Conservation (phyloP, 306 rosid species). For the Morella rubra region DNA sequence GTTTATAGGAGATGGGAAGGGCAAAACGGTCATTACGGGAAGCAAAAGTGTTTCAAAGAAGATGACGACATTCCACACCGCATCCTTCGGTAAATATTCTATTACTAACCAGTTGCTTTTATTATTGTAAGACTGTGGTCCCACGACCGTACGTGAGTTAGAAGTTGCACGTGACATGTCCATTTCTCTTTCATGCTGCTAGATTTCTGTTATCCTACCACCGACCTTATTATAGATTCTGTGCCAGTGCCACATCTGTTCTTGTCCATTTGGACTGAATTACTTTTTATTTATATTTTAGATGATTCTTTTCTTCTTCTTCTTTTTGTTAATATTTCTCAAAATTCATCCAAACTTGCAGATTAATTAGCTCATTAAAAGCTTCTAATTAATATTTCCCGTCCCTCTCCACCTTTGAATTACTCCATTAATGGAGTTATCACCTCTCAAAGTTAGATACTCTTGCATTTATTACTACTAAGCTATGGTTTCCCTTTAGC, state of each 20-base stretch:
- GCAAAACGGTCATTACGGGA: conserved; percentile 66
- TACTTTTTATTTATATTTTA: not conserved
- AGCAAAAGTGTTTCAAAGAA: conserved; percentile 34
- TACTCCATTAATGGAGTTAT: not conserved
- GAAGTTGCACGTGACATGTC: conserved; percentile 38
- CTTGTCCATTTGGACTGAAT: not conserved
- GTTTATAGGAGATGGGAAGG: conserved; percentile 92
- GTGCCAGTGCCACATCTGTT: not conserved
- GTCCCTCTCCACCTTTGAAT: too few species aligned
- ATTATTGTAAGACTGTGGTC: not conserved
- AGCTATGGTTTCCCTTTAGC: too few species aligned
- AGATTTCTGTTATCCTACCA: not conserved
- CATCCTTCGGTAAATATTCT: conserved; percentile 68
- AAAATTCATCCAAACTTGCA: too few species aligned
- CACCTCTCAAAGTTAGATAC: too few species aligned
- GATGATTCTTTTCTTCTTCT: not conserved
- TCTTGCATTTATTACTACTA: too few species aligned
- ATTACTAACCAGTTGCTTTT: not conserved
- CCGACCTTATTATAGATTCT: not conserved
- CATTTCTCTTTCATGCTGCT: not conserved
- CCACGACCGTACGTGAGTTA: conserved; percentile 22
- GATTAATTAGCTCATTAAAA: too few species aligned
- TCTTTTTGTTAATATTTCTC: too few species aligned
- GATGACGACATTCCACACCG: conserved; percentile 89
- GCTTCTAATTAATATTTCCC: too few species aligned